A percentile compares a stretch with the other conserved stretches of the same genome.
These are phyloP conservation scores for Henningerozyma blattae DNA, from an alignment of 805 yeast genomes.

Conservation along the genomic window DNA sequence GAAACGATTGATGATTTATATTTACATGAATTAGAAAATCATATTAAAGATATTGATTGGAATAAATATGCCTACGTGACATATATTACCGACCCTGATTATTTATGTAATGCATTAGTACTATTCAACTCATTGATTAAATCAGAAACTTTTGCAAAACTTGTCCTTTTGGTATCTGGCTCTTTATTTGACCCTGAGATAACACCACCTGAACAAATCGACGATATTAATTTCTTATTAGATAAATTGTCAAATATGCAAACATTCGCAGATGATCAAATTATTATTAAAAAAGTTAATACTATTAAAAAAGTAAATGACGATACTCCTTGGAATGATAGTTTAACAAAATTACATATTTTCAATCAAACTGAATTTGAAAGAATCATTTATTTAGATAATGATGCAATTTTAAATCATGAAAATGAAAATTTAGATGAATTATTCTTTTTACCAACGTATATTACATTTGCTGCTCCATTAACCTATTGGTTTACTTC, in stretches of 20 bases:
- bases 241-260: conserved; percentile 5
- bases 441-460: conserved; percentile 37
- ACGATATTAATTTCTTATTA: conserved; percentile 1
- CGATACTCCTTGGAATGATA: conserved; percentile 30
- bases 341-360: conserved; percentile 44
- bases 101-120: conserved; percentile 41
- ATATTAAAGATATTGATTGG: conserved; percentile 24
- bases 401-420: conserved; percentile 35
- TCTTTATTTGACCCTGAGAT: conserved; percentile 15
- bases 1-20: conserved; percentile 16
- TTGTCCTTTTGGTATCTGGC: conserved; percentile 33
- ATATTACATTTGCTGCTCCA: conserved; percentile 33
- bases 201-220: conserved; percentile 7
- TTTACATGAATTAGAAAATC: conserved; percentile 2
- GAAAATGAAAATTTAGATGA: conserved; percentile 33
- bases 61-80: conserved; percentile 38
- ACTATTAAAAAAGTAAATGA: conserved; percentile 12
- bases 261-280: conserved; percentile 10
- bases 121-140: conserved; percentile 31
- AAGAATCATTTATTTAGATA: conserved; percentile 44
- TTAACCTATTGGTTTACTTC: conserved; percentile 30
- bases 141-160: conserved; percentile 30
- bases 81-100: conserved; percentile 40
- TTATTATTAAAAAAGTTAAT: conserved; percentile 15
- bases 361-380: conserved; percentile 40